Conservation (phyloP, 2,329 filamentous ascomycete genomes). For the Penicillium sp. region DNA sequence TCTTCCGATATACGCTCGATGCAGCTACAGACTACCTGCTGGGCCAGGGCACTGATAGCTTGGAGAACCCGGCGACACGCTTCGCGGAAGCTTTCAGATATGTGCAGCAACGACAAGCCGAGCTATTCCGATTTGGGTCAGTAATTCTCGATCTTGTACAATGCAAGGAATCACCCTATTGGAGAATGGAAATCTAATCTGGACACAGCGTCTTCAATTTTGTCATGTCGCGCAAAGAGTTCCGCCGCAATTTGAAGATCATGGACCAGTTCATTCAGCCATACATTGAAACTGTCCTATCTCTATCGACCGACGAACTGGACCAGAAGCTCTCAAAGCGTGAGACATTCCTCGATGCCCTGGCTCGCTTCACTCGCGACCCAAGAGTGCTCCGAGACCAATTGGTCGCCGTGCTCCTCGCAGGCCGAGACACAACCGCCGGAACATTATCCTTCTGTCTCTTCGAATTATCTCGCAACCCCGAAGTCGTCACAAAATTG, state of each 20-base stretch:
- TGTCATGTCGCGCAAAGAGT: conserved; percentile 63
- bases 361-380: conserved; percentile 73
- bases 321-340: conserved; percentile 66
- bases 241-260: conserved; percentile 61
- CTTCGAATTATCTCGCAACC: conserved; percentile 75
- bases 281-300: conserved; percentile 73
- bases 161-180: conserved; percentile 1
- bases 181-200: conserved; percentile 8
- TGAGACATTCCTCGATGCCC: conserved; percentile 82
- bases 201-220: conserved; percentile 55
- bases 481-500: conserved; percentile 64
- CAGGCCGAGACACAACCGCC: conserved; percentile 81
- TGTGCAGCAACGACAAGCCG: conserved; percentile 70
- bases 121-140: conserved; percentile 63
- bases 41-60: conserved; percentile 67
- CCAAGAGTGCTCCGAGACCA: conserved; percentile 72
- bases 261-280: conserved; percentile 74
- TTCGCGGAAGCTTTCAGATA: conserved; percentile 82
- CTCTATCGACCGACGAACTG: conserved; percentile 68
- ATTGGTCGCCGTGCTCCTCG: conserved; percentile 75
- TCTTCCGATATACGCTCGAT: conserved; percentile 82
- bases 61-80: conserved; percentile 59
- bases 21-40: conserved; percentile 83
- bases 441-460: conserved; percentile 75
- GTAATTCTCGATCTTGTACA: conserved; percentile 13